Conservation (phyloP, 225 moss, liverwort and hornwort species). For the Thuidium tamariscinum region DNA sequence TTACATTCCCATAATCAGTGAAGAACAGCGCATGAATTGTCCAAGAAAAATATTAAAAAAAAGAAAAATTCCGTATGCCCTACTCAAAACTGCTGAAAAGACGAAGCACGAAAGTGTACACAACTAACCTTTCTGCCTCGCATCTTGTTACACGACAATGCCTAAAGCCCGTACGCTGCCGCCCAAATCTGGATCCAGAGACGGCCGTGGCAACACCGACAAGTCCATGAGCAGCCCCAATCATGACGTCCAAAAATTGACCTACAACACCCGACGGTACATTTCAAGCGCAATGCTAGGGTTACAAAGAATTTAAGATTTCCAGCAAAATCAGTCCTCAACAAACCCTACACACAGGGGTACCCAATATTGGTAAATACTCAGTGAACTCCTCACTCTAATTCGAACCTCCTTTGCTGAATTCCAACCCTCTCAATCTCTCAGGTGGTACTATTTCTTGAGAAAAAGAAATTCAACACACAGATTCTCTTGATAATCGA, state of each 20-base stretch:
- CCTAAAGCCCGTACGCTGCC: neutral
- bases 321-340: neutral
- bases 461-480: neutral
- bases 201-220: slow-evolving; percentile 4
- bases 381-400: neutral
- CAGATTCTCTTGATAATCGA: neutral
- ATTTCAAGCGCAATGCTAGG: neutral
- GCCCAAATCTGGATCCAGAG: slow-evolving; percentile 1
- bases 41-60: neutral
- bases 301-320: neutral
- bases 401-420: neutral
- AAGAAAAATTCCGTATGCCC: neutral
- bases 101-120: neutral
- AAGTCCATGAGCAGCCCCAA: slow-evolving; percentile 3
- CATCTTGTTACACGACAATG: neutral
- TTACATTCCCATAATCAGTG: neutral
- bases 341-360: neutral
- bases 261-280: neutral
- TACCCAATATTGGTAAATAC: neutral
- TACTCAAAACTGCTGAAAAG: neutral
- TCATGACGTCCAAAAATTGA: neutral
- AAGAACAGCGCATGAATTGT: neutral
- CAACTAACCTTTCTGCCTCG: slow-evolving; percentile 13
- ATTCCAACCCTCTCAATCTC: neutral
- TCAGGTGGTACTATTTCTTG: neutral